phyloP scores from a whole-genome alignment of 2,329 filamentous ascomycete species.

The Cladosporium sphaerospermum region DNA sequence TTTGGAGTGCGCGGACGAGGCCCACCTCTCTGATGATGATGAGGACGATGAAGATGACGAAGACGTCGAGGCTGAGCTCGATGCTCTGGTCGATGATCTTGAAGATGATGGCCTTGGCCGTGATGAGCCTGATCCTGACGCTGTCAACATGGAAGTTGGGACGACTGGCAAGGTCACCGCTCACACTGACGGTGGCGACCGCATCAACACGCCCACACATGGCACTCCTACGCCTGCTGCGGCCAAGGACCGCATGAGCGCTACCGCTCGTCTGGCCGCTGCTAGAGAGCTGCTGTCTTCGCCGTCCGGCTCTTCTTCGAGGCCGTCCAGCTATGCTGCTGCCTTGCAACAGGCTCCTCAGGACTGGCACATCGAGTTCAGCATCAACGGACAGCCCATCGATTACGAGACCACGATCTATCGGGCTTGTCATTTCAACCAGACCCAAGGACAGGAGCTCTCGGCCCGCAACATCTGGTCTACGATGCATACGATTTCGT shows the following conservation, averaged over 20 bases:
- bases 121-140: constrained; percentile 73
- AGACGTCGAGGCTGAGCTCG: constrained; percentile 54
- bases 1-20: constrained; percentile 89
- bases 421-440: constrained; percentile 75
- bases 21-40: constrained; percentile 66
- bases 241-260: constrained; percentile 25
- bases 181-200: constrained; percentile 83
- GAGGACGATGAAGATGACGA: constrained; percentile 46
- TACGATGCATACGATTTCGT: constrained; percentile 83
- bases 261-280: constrained; percentile 27
- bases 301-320: constrained; percentile 43
- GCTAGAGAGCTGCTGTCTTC: constrained; percentile 34
- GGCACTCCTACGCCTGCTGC: constrained; percentile 31
- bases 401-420: constrained; percentile 93
- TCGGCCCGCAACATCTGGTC: constrained; percentile 73
- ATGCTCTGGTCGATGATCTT: constrained; percentile 84
- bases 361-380: constrained; percentile 98
- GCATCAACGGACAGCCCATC: constrained; percentile 74
- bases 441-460: constrained; percentile 57
- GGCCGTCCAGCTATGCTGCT: constrained; percentile 75
- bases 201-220: constrained; percentile 75
- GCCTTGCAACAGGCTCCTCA: constrained; percentile 74
- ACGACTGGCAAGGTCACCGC: constrained; percentile 83
- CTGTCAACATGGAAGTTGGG: constrained; percentile 86
- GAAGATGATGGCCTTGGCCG: constrained; percentile 73